Conservation (phyloP, 768 basidiomycete species). For the Xerocomus brunneocitrinus region DNA sequence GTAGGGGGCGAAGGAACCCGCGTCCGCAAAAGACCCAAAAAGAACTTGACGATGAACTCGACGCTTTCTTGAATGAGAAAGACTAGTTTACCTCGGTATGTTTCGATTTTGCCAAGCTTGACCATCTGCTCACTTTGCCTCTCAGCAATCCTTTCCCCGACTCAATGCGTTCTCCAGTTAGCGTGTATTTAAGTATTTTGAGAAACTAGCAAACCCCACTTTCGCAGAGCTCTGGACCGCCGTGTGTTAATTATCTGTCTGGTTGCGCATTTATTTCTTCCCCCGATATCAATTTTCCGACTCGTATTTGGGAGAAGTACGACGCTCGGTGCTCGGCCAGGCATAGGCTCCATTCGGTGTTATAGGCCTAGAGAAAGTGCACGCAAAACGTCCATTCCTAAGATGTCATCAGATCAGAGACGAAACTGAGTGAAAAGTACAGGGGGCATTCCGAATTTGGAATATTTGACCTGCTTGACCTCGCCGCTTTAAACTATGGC, state of each 20-base stretch:
- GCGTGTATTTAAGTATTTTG: conserved; percentile 3
- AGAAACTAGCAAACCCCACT: conserved; percentile 13
- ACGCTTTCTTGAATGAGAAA: conserved; percentile 64
- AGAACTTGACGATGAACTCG: conserved; percentile 80
- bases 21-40: conserved; percentile 58
- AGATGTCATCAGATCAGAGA: no score
- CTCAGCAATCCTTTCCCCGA: neutral
- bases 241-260: no score
- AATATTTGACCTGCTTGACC: neutral
- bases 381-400: no score
- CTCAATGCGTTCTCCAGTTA: neutral
- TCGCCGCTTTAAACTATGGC: neutral
- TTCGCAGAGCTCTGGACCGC: neutral
- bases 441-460: neutral
- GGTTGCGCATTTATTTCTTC: neutral
- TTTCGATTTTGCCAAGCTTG: neutral
- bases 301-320: neutral
- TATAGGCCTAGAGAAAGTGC: no score
- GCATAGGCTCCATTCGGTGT: no score
- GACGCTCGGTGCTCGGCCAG: no score
- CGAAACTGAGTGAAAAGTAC: neutral
- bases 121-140: conserved; percentile 3
- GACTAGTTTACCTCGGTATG: conserved; percentile 27
- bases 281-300: neutral
- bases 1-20: conserved; percentile 37